Conservation (phyloP, 2,329 filamentous ascomycete species). For the Gnomoniopsis smithogilvyi region DNA sequence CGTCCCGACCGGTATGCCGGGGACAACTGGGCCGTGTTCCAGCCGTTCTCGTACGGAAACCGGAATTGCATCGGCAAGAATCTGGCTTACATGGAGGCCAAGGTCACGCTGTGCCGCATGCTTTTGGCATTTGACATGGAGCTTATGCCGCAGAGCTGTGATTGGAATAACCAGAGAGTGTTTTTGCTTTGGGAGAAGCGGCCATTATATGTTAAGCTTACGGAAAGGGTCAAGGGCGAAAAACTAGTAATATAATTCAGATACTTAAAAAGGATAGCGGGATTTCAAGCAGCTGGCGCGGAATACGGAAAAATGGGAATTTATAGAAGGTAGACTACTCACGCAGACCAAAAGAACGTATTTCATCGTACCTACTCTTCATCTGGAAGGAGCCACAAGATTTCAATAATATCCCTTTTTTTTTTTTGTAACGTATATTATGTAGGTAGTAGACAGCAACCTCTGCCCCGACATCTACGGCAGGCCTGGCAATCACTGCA, state of each 20-base stretch:
- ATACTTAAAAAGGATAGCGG: neutral
- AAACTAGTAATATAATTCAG: neutral
- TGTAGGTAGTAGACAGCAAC: too few species aligned
- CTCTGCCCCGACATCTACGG: too few species aligned
- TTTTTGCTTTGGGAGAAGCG: conserved; percentile 22
- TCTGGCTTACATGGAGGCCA: conserved; percentile 24
- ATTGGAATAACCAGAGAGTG: conserved; percentile 19
- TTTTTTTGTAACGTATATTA: too few species aligned
- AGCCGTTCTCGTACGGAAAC: conserved; percentile 15
- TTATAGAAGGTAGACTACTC: too few species aligned
- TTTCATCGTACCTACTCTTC: too few species aligned
- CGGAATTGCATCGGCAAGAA: conserved; percentile 17
- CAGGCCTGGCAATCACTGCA: too few species aligned
- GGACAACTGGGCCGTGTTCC: conserved; percentile 18
- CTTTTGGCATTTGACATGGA: conserved; percentile 26
- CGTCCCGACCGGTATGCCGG: conserved; percentile 7
- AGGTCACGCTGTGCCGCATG: conserved; percentile 21
- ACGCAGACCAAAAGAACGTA: too few species aligned
- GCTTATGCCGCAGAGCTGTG: conserved; percentile 17
- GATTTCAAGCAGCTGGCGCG: too few species aligned
- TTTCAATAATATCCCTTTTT: too few species aligned
- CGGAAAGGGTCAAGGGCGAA: neutral
- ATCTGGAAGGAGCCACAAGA: too few species aligned
- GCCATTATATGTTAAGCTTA: conserved; percentile 19
- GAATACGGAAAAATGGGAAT: too few species aligned